These are phyloP conservation scores for Penicillium taxi DNA, from an alignment of 495 filamentous ascomycete genomes.

Conservation along the genomic window DNA sequence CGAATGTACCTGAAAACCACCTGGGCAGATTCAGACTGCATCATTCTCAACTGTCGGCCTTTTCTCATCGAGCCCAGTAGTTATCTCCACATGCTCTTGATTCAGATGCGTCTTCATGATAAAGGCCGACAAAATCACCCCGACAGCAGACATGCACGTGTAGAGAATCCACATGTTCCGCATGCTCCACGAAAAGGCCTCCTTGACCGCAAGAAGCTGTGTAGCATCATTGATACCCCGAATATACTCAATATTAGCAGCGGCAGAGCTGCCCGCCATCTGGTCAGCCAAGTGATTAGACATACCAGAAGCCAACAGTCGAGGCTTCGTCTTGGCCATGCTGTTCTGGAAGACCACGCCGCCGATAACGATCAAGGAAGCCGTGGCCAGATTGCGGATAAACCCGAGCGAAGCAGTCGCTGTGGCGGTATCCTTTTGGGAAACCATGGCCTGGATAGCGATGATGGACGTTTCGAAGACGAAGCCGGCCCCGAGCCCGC, in stretches of 20 bases:
- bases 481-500: conserved; percentile 46
- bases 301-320: conserved; percentile 41
- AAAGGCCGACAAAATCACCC: conserved; percentile 46
- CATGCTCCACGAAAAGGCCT: conserved; percentile 53
- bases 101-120: conserved; percentile 45
- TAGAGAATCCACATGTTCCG: conserved; percentile 57
- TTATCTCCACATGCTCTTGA: conserved; percentile 55
- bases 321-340: conserved; percentile 37
- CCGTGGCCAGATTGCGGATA: conserved; percentile 61
- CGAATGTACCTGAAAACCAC: no score
- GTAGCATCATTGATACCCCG: conserved; percentile 32
- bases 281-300: conserved; percentile 24
- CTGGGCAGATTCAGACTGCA: neutral
- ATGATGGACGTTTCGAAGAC: conserved; percentile 60
- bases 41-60: conserved; percentile 4
- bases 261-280: conserved; percentile 43
- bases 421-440: conserved; percentile 61
- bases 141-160: conserved; percentile 43
- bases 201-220: conserved; percentile 40
- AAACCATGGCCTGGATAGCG: conserved; percentile 65
- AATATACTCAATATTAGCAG: conserved; percentile 44
- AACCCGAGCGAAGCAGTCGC: conserved; percentile 73
- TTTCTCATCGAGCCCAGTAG: conserved; percentile 32
- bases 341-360: conserved; percentile 68
- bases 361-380: conserved; percentile 68